Base-by-base conservation (phyloP, 2,329 filamentous ascomycete species). In the Pestalotiopsis sp. region DNA sequence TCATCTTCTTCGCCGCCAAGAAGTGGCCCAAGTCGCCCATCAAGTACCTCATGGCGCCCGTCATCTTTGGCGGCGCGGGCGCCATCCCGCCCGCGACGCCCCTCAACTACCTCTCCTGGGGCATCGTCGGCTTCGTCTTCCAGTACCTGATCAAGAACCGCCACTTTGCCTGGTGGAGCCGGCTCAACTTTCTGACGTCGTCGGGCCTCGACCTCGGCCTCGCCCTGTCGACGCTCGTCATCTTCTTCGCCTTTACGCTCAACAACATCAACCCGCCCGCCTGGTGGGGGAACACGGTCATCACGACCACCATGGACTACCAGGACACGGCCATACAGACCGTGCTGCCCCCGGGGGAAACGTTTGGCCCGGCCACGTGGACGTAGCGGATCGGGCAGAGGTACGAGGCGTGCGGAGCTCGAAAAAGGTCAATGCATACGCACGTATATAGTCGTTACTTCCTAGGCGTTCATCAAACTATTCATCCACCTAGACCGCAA, bases 101-200 rank as follows among this genome's bases (percentile, higher is more conserved):
- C 0, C 85, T 93, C 68, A 93, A 92, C 79, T 94, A 92, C 75
- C 85, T 92, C 40, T 85, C 86, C n/a, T 94, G 91, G 91, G 90
- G 89, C 20, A 80, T 91, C 67, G 89, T 93, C 3, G 92, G 91
- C 38, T 89, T 88, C 72, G 70, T 91, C 39, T 94, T 93, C 82
- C 91, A 94, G 77, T 88, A 88, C 76, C 84, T 82, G 74, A 86
- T 94, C 75, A 88, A 89, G 77, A 86, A 86, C 73, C 83, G 84
- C 14, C 84, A 88, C 76, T 88, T 88, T 70, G 85, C 81, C 35
- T 94, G 91, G 91, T 94, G 92, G 92, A 88, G 86, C 78, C 84
- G 89, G 30, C 87, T 92, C 75, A 93, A 93, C 80, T 93, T 92
- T 73, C 79, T 93, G 69, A 90, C 91, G 0, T 90, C 89, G 13